Evolutionary conservation across 371 early-diverging fungal genomes (phyloP).

Genomic region (Rhizopus delemar): DNA sequence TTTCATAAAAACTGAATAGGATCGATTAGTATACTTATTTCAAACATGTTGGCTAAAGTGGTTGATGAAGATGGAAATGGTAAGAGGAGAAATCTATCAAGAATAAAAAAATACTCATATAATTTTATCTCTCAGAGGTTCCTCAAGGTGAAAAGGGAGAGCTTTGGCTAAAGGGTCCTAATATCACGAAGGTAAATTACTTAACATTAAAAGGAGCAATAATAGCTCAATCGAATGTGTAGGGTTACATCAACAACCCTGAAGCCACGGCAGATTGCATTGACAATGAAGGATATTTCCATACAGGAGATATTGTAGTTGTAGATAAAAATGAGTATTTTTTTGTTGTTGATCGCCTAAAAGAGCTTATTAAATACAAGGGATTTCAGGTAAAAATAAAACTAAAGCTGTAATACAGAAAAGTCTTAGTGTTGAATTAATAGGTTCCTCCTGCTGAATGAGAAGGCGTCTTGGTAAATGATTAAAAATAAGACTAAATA

Average conservation of each 20-base stretch:
- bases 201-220: too few relatives aligned
- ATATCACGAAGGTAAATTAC: constrained; percentile 63
- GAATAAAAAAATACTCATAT: neutral
- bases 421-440: neutral
- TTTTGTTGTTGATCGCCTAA: constrained; percentile 69
- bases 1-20: constrained; percentile 40
- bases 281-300: constrained; percentile 68
- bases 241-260: constrained; percentile 69
- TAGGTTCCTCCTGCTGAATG: constrained; percentile 24
- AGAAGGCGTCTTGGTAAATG: constrained; percentile 21
- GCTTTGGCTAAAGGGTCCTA: constrained; percentile 80
- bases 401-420: neutral
- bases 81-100: constrained; percentile 35
- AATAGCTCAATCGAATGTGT: neutral
- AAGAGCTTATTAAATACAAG: constrained; percentile 79
- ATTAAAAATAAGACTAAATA: neutral
- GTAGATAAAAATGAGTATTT: constrained; percentile 61
- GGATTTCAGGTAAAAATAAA: constrained; percentile 58
- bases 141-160: constrained; percentile 66
- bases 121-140: constrained; percentile 42
- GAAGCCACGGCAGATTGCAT: constrained; percentile 67
- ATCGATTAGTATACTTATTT: constrained; percentile 67
- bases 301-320: constrained; percentile 81
- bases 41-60: constrained; percentile 69
- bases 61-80: constrained; percentile 58